Conservation (phyloP, 495 filamentous ascomycete species). For the Lepraria neglecta region DNA sequence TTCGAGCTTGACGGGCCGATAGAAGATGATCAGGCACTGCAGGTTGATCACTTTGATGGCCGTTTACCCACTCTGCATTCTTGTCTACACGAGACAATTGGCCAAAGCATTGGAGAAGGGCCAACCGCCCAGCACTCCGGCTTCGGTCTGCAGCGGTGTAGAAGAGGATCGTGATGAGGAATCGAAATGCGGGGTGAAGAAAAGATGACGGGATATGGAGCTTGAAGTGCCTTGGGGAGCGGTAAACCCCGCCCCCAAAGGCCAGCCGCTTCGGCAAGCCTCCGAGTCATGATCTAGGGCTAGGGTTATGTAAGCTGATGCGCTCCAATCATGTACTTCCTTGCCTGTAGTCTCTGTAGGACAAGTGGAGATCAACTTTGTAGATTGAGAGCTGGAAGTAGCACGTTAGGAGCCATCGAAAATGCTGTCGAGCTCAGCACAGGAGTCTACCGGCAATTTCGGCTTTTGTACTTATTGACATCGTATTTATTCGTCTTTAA, state of each 20-base stretch:
- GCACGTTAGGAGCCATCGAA: too few species aligned
- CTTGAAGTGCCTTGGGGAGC: background rate
- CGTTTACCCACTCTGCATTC: background rate
- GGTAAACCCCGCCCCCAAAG: background rate
- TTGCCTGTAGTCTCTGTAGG: background rate
- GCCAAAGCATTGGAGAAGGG: background rate
- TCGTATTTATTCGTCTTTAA: too few species aligned
- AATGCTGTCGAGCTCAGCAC: too few species aligned
- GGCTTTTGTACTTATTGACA: too few species aligned
- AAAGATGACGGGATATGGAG: background rate
- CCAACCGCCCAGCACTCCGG: background rate
- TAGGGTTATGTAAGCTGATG: slow-evolving; percentile 8
- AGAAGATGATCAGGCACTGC: slow-evolving; percentile 9
- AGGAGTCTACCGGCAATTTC: too few species aligned
- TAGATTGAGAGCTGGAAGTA: too few species aligned
- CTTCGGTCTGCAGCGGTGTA: background rate
- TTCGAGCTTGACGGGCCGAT: slow-evolving; percentile 3
- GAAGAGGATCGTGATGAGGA: background rate
- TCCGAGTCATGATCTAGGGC: background rate
- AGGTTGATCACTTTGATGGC: slow-evolving; percentile 1
- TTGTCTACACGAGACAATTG: background rate
- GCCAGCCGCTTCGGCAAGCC: background rate
- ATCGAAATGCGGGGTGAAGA: background rate
- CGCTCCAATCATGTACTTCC: background rate
- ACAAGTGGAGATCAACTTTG: too few species aligned